Evolutionary conservation across 805 yeast genomes (phyloP), one percentile per base, ranked within the genome.

Genomic region (Saccharomycopsis amapae): DNA sequence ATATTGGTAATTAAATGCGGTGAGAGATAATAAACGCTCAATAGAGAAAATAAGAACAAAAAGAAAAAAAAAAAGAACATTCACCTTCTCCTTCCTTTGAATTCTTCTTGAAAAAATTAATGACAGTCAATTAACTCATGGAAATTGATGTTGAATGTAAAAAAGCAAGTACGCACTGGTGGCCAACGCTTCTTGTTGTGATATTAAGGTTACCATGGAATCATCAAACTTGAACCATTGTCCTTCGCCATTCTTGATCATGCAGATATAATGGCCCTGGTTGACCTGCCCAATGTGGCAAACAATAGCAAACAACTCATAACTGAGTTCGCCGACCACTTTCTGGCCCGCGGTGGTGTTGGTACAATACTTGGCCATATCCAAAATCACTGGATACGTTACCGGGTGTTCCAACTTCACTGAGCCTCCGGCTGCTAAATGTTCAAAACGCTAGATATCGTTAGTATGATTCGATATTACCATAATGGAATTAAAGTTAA

Each of bases 201-300:
- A 62, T 9, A 87, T 73, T 45, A 76, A 61, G 1, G 88, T 76
- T 12, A 93, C 83, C 56, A 80, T 78, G 15, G 93, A 79, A 65
- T 93, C 99, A 59, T 93, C 96, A 60, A 88, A 89, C 60, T 78
- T 80, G 60, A 83, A 83, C 99, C 99, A 93, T 56, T 75, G 71
- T 2, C 87, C 84, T 35, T 76, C 73, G n/a, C 75, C 67, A 45
- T 71, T 75, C 59, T 89, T 90, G 50, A 85, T 75, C 56, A 81
- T 72, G 15, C 93, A 81, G 12, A 89, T 74, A 61, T 93, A 93
- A 62, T 93, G 99, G 9, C 99, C 99, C 1, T 97, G 93, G 60
- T 87, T 87, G 5, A 90, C 93, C 17, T 90, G 80, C 1, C 99
- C 99, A 28, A 79, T 79, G 62, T 93, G 98, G 56, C 87, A 79